Base-by-base conservation (phyloP, 2,329 filamentous ascomycete genomes). In the Ceratocystis alfenasii region DNA sequence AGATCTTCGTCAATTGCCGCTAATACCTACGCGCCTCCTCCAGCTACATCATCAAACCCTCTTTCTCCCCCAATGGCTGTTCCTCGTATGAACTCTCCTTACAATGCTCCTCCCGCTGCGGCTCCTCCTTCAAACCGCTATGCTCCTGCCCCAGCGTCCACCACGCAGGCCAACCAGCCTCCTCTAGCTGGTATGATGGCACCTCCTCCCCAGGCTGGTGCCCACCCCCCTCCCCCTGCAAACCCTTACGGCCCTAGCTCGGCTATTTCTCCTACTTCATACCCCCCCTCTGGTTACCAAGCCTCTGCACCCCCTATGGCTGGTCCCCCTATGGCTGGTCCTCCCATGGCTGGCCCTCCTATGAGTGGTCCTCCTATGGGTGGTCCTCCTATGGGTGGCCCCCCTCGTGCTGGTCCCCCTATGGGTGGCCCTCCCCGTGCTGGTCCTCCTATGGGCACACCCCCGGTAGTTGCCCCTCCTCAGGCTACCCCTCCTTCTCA, bases 71-170 rank as follows among this genome's bases (percentile, higher is more conserved):
- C 45, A 5, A 60, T 60, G 50, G 82, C 84, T 22, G 81, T 90
- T 63, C 82, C 86, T 25, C 86, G 90, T 69, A 90, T 87, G 33
- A 82, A 87, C 3, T 96, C 92, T 30, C 92, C 92, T 28, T 96
- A 96, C 75, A 90, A 92, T 71, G 84, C 88, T 46, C 88, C 92
- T 65, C 89, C 89, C 5, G 78, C 86, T 36, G 81, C 80, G 20
- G 79, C 84, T 4, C 86, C 89, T n/a, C 83, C 87, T 5, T 82
- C 85, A 8, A 90, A 85, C 77, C 81, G 90, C 71, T 95, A 95
- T 74, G 86, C 89, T 15, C 88, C 88, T 12, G 63, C 66, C 3
- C 50, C 87, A 57, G 77, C 68, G 73, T 77, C 64, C 77, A 25
- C 62, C 12, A 12, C 57, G 6, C 45, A 45, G 22, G 15, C 36